Base-by-base conservation (phyloP, 352 stramenopile species). In the Blastocystis sp. region DNA sequence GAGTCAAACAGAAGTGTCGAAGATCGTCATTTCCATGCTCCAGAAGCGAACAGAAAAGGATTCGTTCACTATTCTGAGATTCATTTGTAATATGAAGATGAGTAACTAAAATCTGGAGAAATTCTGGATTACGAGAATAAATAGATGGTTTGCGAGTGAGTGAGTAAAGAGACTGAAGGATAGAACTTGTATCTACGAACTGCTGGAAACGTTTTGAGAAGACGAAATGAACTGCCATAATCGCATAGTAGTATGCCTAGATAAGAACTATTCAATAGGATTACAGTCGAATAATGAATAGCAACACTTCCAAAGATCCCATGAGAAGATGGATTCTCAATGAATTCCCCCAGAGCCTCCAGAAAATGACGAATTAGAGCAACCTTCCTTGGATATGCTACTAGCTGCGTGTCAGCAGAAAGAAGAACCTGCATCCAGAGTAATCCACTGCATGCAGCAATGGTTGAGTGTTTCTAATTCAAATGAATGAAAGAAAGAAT, bases 371-470 rank as follows among this genome's bases (percentile, higher is more conserved):
- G 37, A n/a, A 80, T 43, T 35, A 80, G 27, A 16, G 35, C 3
- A 49, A 29, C 27, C 43, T 80, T 80, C 21, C 49, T 16, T 6
- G 14, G 4, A 21, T 39, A 27, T 14, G 43, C 12, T 5, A 80
- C 21, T 16, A 80, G 32, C 69, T 61, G 43, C 16, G 69, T 35
- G 24, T 80, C 69, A 5, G 69, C 49, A 12, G n/a, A 21, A 6
- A 80, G 27, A 39, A 80, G 69, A 63, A 80, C 35, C 12, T 61
- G 19, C 43, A 80, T 59, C 69, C 69, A 80, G 12, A 80, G 43
- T n/a, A 51, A 16, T 7, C 19, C 32, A 43, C 43, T 65, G 27
- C 69, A 80, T 29, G 37, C 43, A 5, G 37, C 21, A 9, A 80
- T 54, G 24, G 52, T 39, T 7, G 69, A 80, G 43, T 58, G 32